These are phyloP conservation scores for Cyclospora cayetanensis DNA, from an alignment of 169 alveolate genomes.

Conservation along the genomic window DNA sequence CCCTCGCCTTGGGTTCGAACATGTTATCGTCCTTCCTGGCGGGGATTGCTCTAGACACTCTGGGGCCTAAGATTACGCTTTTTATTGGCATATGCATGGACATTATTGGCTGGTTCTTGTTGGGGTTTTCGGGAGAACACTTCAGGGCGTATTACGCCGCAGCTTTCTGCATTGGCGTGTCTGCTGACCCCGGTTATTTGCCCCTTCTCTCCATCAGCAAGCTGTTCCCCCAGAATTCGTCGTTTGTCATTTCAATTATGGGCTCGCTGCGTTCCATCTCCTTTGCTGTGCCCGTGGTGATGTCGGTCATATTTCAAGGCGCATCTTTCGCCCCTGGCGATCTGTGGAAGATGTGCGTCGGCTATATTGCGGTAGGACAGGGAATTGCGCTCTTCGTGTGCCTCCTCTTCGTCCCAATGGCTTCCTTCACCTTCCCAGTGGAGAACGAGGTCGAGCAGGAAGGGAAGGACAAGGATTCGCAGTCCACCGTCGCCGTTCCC, in stretches of 20 bases:
- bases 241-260: constrained; percentile 61
- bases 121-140: constrained; percentile 14
- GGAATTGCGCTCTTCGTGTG: constrained; percentile 34
- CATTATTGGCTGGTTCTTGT: constrained; percentile 61
- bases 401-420: constrained; percentile 42
- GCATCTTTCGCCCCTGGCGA: neutral
- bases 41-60: constrained; percentile 55
- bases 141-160: constrained; percentile 67
- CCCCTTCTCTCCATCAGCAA: constrained; percentile 64
- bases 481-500: constrained; percentile 14
- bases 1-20: constrained; percentile 55
- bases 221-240: constrained; percentile 55
- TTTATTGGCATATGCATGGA: constrained; percentile 31
- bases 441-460: neutral
- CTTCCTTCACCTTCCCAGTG: neutral
- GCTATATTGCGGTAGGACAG: constrained; percentile 60
- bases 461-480: neutral
- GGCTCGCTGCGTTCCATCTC: constrained; percentile 69
- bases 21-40: constrained; percentile 60
- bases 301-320: constrained; percentile 31
- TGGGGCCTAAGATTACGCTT: constrained; percentile 70
- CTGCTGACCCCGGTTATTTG: constrained; percentile 71
- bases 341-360: constrained; percentile 61
- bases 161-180: constrained; percentile 60
- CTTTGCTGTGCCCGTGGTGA: constrained; percentile 68